Base-by-base conservation (phyloP, 2,329 filamentous ascomycete genomes). In the Colletotrichum destructivum region DNA sequence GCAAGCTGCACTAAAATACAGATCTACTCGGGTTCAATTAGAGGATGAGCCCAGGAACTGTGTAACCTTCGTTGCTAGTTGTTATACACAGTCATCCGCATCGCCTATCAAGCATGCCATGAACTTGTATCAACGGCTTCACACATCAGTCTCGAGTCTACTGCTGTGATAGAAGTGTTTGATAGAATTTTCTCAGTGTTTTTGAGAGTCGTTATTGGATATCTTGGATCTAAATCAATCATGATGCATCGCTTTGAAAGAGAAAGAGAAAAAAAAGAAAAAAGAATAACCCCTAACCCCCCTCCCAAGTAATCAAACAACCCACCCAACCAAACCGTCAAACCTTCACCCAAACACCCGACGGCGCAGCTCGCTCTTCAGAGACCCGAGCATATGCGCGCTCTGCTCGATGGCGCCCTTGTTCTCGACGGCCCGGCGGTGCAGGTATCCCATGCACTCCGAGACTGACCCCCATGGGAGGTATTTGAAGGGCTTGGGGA, bases 361-460 rank as follows among this genome's bases (percentile, higher is more conserved):
- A 2, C 77, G 75, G 0, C 78, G 72, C 23, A 81, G 65, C 56
- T 81, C 79, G 35, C 74, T 74, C 54, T 77, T 75, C 76, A 81
- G 75, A 0, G 78, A 75, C 11, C 72, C 71, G 0, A 76, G 77
- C 78, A 79, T 78, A 52, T 75, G 74, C 11, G 65, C 49, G 66
- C 79, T 15, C 75, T 78, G 56, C 69, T 76, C 2, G 11, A 71
- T 47, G 15, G 69, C 69, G 4, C 69, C 69, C 59, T 55, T 71
- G 61, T 77, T 73, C 18, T 79, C 78, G 3, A 75, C 67, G n/a
- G 74, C 74, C 47, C 74, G 70, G 11, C 74, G 70, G 59, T 75
- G 72, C 46, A 75, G 66, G 62, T 75, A 75, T 5, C 74, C 74
- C 74, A 75, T 74, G 54, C 74, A 75, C 70, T 75, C 74, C 11